phyloP scores from a whole-genome alignment of 2,329 filamentous ascomycete species.

The Fusarium nematophilum region DNA sequence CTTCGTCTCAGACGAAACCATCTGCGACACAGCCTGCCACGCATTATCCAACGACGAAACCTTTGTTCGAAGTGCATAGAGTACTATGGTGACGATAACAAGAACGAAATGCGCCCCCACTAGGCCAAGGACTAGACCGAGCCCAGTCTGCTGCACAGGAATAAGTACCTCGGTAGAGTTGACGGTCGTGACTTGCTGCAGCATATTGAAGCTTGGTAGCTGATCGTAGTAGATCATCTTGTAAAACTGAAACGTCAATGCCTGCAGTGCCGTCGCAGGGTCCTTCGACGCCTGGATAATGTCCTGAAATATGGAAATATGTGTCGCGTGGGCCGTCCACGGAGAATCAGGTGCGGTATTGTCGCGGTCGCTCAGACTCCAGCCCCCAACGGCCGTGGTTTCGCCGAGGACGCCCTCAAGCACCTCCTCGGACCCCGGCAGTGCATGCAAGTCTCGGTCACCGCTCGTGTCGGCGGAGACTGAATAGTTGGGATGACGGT shows the following conservation, averaged over 20 bases:
- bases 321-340: slow-evolving; percentile 1
- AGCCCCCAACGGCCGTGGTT: background rate
- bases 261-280: background rate
- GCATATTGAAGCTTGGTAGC: background rate
- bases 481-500: background rate
- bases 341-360: too few relatives aligned
- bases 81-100: background rate
- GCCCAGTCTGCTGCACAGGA: background rate
- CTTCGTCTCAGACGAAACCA: too few relatives aligned
- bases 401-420: background rate
- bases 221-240: slow-evolving; percentile 12
- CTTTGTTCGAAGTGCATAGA: too few relatives aligned
- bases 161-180: background rate
- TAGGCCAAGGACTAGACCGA: background rate
- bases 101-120: background rate
- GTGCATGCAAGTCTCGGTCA: background rate
- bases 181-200: background rate
- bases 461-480: background rate
- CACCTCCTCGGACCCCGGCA: background rate
- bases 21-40: too few relatives aligned
- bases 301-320: slow-evolving; percentile 3
- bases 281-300: slow-evolving; percentile 1
- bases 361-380: too few relatives aligned
- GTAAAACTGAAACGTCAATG: slow-evolving; percentile 1
- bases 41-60: too few relatives aligned